Conservation (phyloP, 306 rosid genomes). For the Potentilla sterilis region DNA sequence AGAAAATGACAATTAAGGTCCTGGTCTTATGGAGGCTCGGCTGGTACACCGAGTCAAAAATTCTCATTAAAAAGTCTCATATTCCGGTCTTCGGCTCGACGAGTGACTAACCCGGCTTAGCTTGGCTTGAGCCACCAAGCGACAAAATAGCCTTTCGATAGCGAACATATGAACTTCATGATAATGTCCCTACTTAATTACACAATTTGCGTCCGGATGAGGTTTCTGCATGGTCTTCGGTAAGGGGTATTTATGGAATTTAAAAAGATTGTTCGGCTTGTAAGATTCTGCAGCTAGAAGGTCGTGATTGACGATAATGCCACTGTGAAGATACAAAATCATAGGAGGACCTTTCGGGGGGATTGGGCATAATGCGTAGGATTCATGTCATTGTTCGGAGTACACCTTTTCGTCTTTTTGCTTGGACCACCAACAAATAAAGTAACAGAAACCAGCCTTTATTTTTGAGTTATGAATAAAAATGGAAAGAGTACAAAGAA, state of each 20-base stretch:
- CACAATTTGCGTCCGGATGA: conserved; percentile 26
- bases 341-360: conserved; percentile 32
- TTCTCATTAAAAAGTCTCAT: conserved; percentile 7
- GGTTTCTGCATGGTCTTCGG: neutral
- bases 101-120: neutral
- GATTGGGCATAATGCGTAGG: neutral
- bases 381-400: conserved; percentile 17
- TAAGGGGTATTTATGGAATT: conserved; percentile 31
- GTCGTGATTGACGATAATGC: conserved; percentile 40
- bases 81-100: neutral
- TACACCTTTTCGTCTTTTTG: conserved; percentile 21
- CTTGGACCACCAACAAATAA: conserved; percentile 37
- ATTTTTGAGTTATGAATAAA: neutral
- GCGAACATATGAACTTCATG: neutral
- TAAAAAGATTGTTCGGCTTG: neutral
- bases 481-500: conserved; percentile 5
- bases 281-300: conserved; percentile 43
- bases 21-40: conserved; percentile 37
- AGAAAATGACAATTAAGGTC: neutral
- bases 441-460: conserved; percentile 21
- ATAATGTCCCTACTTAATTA: conserved; percentile 32
- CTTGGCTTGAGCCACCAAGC: conserved; percentile 19
- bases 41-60: conserved; percentile 25
- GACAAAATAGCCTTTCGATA: conserved; percentile 40
- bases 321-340: conserved; percentile 25